A percentile compares a stretch with the other conserved stretches of the same genome.
phyloP scores from a whole-genome alignment of 257 asterid species.

The Solanum sejunctum region DNA sequence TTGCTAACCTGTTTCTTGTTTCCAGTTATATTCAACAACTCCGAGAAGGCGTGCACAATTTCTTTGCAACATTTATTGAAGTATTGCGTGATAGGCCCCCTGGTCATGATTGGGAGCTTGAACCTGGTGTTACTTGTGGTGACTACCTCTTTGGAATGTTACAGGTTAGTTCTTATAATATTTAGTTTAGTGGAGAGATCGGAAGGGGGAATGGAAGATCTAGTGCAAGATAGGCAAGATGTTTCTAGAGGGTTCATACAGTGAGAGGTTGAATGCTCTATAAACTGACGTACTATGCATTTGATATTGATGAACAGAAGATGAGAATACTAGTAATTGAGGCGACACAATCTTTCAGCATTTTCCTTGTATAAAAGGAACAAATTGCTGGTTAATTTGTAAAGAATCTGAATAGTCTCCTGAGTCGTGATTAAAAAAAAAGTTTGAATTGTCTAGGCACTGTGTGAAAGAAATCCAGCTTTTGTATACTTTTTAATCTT shows the following conservation, averaged over 20 bases:
- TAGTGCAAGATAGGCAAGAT: not conserved
- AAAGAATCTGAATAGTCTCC: not conserved
- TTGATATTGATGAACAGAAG: not conserved
- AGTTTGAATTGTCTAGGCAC: not conserved
- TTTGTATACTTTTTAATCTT: not conserved
- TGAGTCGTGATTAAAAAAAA: not conserved
- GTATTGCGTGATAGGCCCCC: slow-evolving; percentile 98
- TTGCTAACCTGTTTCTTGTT: not conserved
- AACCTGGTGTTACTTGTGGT: slow-evolving; percentile 96
- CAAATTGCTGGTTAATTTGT: not conserved
- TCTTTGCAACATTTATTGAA: slow-evolving; percentile 91
- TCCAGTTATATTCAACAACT: slow-evolving; percentile 94
- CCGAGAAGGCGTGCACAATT: slow-evolving; percentile 95
- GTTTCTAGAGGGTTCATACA: not conserved
- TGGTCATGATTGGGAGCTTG: slow-evolving; percentile 99
- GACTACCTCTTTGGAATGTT: slow-evolving; percentile 95
- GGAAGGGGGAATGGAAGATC: not conserved
- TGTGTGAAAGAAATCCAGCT: not conserved
- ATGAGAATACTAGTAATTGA: not conserved
- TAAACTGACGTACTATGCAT: not conserved
- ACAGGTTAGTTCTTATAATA: slow-evolving; percentile 34
- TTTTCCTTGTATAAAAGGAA: not conserved
- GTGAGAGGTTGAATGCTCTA: not conserved
- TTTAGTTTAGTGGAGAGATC: not conserved
- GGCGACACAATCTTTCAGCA: not conserved